Evolutionary conservation across 805 yeast genomes (phyloP), one percentile per base, ranked within the genome.

Genomic region (Yarrowia divulgata): DNA sequence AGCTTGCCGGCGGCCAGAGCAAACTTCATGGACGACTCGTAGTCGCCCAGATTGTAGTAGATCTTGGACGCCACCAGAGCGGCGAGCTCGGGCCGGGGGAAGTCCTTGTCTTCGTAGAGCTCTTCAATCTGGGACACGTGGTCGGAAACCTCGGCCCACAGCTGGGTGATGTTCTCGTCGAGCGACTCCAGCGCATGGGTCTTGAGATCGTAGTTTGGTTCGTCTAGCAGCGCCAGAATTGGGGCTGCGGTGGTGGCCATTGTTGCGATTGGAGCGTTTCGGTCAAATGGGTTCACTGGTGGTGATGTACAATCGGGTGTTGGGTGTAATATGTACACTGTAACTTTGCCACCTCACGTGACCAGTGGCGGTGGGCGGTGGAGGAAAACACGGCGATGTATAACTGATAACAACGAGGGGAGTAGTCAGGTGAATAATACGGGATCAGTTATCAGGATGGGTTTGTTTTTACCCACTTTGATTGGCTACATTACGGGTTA

Each of bases 61-160:
- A 87, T 97, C 79, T 95, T 95, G 16, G 98, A 91, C 8, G 95
- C 93, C 70, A 95, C 85, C 70, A 95, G 83, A 1, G 99, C 98
- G 9, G 98, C 98, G 75, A 94, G 84, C 58, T 86, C 81, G 73
- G 96, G 86, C 71, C 90, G 87, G 68, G 87, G 87, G 79, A 94
- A 95, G 32, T 84, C 79, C 70, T 85, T 84, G 77, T 94, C 97
- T 80, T 95, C 98, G 75, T 89, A 93, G 68, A 95, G 82, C 72
- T 92, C 97, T 81, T 95, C 99, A 75, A 95, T 90, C 69, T 90
- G 93, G 37, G 91, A 83, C 71, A 95, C 86, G 75, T 85, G 88
- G 80, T 95, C 95, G 70, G 99, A 97, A 70, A 95, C 90, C 81
- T 95, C 98, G 2, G 99, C 92, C 99, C 99, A 95, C 70, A 92